A percentile compares a stretch with the other conserved stretches of the same genome.
Conservation (phyloP, 225 moss, liverwort and hornwort species). For the Marchantia paleacea region DNA sequence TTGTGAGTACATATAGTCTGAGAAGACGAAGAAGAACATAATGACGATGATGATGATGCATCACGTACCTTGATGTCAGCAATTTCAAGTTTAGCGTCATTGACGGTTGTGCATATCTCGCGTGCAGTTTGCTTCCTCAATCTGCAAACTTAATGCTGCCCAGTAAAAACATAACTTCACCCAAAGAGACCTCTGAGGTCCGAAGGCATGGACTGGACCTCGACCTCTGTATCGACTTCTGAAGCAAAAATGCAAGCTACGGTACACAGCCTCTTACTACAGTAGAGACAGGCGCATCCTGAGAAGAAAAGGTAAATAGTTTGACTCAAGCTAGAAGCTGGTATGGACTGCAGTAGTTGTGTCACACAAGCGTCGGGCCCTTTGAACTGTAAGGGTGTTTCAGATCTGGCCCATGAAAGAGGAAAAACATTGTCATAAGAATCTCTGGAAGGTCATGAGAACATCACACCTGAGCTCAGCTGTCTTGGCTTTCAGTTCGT, state of each 20-base stretch:
- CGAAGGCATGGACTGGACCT: not conserved
- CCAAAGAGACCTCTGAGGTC: not conserved
- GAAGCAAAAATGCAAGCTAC: not conserved
- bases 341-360: too few species aligned
- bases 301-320: too few species aligned
- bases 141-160: conserved; percentile 31
- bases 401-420: too few species aligned
- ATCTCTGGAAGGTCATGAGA: not conserved
- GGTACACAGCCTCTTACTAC: too few species aligned
- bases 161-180: not conserved
- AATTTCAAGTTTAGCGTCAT: conserved; percentile 56
- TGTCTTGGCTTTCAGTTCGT: conserved; percentile 41
- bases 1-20: not conserved
- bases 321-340: too few species aligned
- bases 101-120: conserved; percentile 51
- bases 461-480: conserved; percentile 49
- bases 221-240: not conserved
- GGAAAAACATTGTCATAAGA: too few species aligned
- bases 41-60: not conserved
- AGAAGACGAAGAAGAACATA: not conserved
- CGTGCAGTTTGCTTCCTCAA: conserved; percentile 47
- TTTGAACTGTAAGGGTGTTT: too few species aligned
- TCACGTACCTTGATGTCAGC: conserved; percentile 48
- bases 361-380: too few species aligned
- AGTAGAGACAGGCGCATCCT: too few species aligned